These are phyloP conservation scores for Argentina anserina DNA, from an alignment of 306 rosid species.

Conservation along the genomic window DNA sequence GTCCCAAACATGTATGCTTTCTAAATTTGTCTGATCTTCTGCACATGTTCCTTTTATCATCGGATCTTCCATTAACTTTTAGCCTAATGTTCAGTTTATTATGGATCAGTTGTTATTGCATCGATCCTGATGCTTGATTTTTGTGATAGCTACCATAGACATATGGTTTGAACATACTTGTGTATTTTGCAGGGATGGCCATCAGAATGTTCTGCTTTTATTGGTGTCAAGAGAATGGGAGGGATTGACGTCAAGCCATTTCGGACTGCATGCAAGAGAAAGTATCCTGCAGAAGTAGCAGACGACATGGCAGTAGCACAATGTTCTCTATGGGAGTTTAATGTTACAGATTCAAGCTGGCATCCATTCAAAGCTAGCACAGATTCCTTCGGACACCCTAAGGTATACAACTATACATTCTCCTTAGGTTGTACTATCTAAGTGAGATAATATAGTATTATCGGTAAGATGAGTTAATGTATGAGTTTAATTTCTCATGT, in stretches of 20 bases:
- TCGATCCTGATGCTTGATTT: not conserved
- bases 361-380: slow-evolving; percentile 39
- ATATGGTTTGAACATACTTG: not conserved
- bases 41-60: not conserved
- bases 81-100: not conserved
- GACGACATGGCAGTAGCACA: slow-evolving; percentile 21
- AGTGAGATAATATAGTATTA: not conserved
- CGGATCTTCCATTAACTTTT: not conserved
- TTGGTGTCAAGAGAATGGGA: slow-evolving; percentile 57
- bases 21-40: not conserved
- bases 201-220: slow-evolving; percentile 17
- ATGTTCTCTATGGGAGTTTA: slow-evolving; percentile 48
- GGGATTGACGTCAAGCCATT: slow-evolving; percentile 54
- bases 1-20: not conserved
- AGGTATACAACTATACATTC: slow-evolving; percentile 34
- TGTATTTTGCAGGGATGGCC: slow-evolving; percentile 29
- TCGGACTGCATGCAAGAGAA: slow-evolving; percentile 32
- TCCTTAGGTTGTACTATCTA: not conserved
- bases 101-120: not conserved
- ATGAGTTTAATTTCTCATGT: not conserved
- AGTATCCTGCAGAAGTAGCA: slow-evolving; percentile 26
- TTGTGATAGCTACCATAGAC: not conserved
- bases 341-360: slow-evolving; percentile 57
- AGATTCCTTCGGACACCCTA: slow-evolving; percentile 17
- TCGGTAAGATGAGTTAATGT: too few relatives aligned